These are phyloP conservation scores for Skeletonema marinoi DNA, from an alignment of 108 stramenopile species.

Conservation along the genomic window DNA sequence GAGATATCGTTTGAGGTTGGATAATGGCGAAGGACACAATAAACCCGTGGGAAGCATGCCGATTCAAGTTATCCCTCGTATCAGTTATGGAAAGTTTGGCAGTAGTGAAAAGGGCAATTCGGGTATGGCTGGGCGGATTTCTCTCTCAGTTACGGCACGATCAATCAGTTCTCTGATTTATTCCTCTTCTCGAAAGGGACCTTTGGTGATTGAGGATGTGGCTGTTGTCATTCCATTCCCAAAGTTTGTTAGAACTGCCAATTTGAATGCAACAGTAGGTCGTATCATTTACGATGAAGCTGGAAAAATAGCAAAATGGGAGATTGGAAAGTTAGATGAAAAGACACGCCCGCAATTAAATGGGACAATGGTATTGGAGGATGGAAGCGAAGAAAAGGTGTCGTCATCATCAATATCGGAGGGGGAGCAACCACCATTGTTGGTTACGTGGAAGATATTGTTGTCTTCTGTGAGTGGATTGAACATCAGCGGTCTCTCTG, in stretches of 20 bases:
- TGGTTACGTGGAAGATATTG: conserved; percentile 94
- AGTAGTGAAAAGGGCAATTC: conserved; percentile 8
- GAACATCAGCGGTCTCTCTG: conserved; percentile 86
- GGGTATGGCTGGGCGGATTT: conserved; percentile 52
- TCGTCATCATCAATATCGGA: conserved; percentile 28
- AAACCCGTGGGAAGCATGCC: conserved; percentile 54
- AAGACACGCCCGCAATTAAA: conserved; percentile 59
- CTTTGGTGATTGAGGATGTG: conserved; percentile 93
- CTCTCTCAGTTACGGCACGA: conserved; percentile 57
- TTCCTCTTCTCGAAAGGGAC: conserved; percentile 60
- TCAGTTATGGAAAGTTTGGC: conserved; percentile 55
- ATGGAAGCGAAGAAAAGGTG: conserved; percentile 15
- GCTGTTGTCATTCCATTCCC: conserved; percentile 94
- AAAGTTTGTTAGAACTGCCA: conserved; percentile 85
- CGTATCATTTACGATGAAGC: conserved; percentile 94
- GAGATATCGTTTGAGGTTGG: conserved; percentile 85
- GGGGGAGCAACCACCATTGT: conserved; percentile 85
- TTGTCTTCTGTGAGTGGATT: conserved; percentile 93
- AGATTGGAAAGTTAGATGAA: conserved; percentile 84
- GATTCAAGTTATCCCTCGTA: conserved; percentile 76
- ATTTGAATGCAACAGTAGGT: conserved; percentile 81
- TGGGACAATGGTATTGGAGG: conserved; percentile 61
- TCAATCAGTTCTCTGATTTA: conserved; percentile 72
- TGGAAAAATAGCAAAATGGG: conserved; percentile 95
- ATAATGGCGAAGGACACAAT: conserved; percentile 38